Evolutionary conservation across 345 rosid genomes (phyloP).

Genomic region (Citropsis articulata): DNA sequence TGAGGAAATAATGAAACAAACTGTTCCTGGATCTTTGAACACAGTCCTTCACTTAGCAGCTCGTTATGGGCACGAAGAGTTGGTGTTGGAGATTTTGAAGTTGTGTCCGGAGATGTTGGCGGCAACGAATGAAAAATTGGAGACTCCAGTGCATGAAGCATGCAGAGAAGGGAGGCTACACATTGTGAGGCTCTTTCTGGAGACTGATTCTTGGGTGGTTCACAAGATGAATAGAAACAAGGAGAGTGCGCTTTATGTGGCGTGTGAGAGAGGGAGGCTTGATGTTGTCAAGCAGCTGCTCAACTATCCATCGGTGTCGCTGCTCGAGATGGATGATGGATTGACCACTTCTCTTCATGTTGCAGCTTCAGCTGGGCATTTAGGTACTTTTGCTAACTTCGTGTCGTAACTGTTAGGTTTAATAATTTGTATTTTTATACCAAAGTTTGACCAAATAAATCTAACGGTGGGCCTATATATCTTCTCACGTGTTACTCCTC

Average conservation of each 20-base stretch:
- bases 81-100: conserved; percentile 41
- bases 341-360: conserved; percentile 36
- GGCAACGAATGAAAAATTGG: conserved; percentile 30
- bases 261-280: conserved; percentile 29
- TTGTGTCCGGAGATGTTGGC: conserved; percentile 32
- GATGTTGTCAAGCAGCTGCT: conserved; percentile 28
- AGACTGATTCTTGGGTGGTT: conserved; percentile 22
- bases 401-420: neutral
- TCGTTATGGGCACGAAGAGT: conserved; percentile 33
- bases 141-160: conserved; percentile 51
- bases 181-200: conserved; percentile 32
- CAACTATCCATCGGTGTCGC: conserved; percentile 20
- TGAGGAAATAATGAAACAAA: conserved; percentile 11
- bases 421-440: neutral
- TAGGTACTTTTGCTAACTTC: conserved; percentile 23
- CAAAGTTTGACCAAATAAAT: neutral
- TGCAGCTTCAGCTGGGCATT: conserved; percentile 39
- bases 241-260: conserved; percentile 26
- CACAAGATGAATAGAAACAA: conserved; percentile 14
- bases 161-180: conserved; percentile 37
- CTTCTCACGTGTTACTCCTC: no score
- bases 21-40: conserved; percentile 18
- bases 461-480: no score
- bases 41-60: conserved; percentile 41
- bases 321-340: conserved; percentile 28